These are phyloP conservation scores for Penicillium expansum DNA, from an alignment of 2,329 filamentous ascomycete species.

Conservation along the genomic window DNA sequence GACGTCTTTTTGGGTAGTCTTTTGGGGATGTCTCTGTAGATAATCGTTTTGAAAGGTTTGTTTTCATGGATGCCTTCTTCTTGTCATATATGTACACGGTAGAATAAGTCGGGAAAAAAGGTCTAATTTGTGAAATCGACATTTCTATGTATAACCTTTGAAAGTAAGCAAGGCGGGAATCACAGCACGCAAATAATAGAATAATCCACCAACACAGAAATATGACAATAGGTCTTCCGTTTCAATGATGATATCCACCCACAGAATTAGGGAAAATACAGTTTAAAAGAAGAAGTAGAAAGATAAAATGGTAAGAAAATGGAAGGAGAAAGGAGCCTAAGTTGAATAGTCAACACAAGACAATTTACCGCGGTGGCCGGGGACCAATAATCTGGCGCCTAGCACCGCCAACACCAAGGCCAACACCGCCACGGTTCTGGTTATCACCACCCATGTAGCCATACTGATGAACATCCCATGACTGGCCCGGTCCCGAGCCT, in stretches of 20 bases:
- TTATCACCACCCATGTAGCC: conserved; percentile 62
- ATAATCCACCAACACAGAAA: conserved; percentile 14
- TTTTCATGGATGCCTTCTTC: too few relatives aligned
- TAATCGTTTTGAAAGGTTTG: too few relatives aligned
- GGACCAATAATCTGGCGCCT: conserved; percentile 64
- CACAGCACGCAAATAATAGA: conserved; percentile 6
- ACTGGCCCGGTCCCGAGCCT: conserved; percentile 49
- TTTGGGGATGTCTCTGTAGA: too few relatives aligned
- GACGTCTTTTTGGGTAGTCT: too few relatives aligned
- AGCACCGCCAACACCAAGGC: conserved; percentile 54
- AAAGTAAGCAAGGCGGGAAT: conserved; percentile 10
- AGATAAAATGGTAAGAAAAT: not conserved
- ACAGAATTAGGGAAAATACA: not conserved
- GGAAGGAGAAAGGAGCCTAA: not conserved
- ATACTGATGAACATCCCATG: conserved; percentile 65
- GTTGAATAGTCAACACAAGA: conserved; percentile 8
- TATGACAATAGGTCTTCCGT: not conserved
- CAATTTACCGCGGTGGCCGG: conserved; percentile 46
- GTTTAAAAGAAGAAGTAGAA: not conserved
- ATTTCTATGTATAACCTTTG: too few relatives aligned
- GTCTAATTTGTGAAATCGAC: too few relatives aligned
- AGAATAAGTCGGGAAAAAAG: too few relatives aligned
- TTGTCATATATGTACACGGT: too few relatives aligned
- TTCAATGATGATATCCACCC: not conserved
- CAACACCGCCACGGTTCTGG: conserved; percentile 54